Evolutionary conservation across 805 yeast genomes (phyloP).

Genomic region (Candida multigemmis): DNA sequence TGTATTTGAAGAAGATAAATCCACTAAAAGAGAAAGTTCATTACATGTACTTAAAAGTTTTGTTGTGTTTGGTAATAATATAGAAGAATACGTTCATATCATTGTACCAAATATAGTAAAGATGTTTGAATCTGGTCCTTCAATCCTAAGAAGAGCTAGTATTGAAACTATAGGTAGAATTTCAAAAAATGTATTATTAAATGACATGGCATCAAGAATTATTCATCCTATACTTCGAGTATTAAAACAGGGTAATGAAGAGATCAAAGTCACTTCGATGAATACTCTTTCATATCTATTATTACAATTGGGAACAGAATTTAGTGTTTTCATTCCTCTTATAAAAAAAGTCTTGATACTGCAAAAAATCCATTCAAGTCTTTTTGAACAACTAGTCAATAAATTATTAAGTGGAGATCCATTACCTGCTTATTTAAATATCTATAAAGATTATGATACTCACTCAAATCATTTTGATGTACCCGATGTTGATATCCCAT

Average conservation of each 20-base stretch:
- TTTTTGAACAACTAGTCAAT: conserved; percentile 74
- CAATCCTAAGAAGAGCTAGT: conserved; percentile 59
- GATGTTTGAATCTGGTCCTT: conserved; percentile 65
- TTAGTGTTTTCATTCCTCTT: conserved; percentile 77
- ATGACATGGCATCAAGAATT: conserved; percentile 85
- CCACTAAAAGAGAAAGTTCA: conserved; percentile 52
- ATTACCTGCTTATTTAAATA: conserved; percentile 64
- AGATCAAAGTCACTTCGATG: conserved; percentile 55
- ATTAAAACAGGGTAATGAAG: conserved; percentile 43
- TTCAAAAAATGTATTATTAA: conserved; percentile 60
- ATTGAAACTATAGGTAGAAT: conserved; percentile 78
- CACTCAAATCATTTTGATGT: conserved; percentile 36
- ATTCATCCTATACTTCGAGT: conserved; percentile 80
- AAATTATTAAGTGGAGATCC: conserved; percentile 80
- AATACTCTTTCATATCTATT: conserved; percentile 72
- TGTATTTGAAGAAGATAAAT: conserved; percentile 65
- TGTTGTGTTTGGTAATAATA: conserved; percentile 76
- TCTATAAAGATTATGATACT: conserved; percentile 51
- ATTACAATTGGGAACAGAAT: conserved; percentile 77
- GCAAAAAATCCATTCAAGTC: conserved; percentile 58
- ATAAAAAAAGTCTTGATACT: conserved; percentile 58
- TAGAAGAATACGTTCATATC: conserved; percentile 83
- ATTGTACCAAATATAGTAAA: conserved; percentile 80
- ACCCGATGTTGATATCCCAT: conserved; percentile 55
- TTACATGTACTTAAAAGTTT: conserved; percentile 72